These are phyloP conservation scores for Paraphaeosphaeria sporulosa DNA, from an alignment of 2,329 filamentous ascomycete genomes.

Conservation along the genomic window DNA sequence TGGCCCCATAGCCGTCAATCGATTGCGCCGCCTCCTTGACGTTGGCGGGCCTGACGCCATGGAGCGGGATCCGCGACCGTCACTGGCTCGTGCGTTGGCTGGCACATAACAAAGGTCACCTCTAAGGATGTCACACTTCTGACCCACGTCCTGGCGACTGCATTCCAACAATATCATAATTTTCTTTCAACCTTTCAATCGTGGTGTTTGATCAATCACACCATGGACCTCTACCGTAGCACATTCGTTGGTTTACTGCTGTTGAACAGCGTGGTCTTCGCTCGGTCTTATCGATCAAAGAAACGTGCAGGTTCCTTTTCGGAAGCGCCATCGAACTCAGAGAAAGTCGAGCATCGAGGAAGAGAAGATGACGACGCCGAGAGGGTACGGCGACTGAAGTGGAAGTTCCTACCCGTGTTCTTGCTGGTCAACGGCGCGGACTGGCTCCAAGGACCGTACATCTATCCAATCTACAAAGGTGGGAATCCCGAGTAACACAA, in stretches of 20 bases:
- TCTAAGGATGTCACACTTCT: not conserved
- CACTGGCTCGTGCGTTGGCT: constrained; percentile 2
- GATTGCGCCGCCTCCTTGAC: constrained; percentile 1
- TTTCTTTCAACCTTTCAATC: not conserved
- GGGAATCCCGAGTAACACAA: not conserved
- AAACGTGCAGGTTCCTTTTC: constrained; percentile 12
- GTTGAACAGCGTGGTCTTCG: constrained; percentile 36
- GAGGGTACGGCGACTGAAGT: constrained; percentile 49
- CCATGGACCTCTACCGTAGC: constrained; percentile 41
- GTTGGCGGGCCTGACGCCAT: constrained; percentile 1
- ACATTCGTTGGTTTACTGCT: constrained; percentile 39
- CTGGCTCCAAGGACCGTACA: constrained; percentile 60
- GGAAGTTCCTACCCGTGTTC: constrained; percentile 55
- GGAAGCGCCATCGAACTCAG: constrained; percentile 17
- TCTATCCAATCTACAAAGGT: constrained; percentile 62
- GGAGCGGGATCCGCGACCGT: constrained; percentile 8
- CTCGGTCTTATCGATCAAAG: constrained; percentile 35
- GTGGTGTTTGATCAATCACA: constrained; percentile 15
- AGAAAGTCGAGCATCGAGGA: constrained; percentile 35
- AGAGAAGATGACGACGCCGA: constrained; percentile 34
- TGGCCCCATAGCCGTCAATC: not conserved
- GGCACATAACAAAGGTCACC: not conserved
- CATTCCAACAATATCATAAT: not conserved
- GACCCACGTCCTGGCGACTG: not conserved
- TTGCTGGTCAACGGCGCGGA: constrained; percentile 55